Percentiles rank a stretch among this genome's conserved stretches.
phyloP scores from a whole-genome alignment of 352 stramenopile genomes.

The Pythium coloratum region DNA sequence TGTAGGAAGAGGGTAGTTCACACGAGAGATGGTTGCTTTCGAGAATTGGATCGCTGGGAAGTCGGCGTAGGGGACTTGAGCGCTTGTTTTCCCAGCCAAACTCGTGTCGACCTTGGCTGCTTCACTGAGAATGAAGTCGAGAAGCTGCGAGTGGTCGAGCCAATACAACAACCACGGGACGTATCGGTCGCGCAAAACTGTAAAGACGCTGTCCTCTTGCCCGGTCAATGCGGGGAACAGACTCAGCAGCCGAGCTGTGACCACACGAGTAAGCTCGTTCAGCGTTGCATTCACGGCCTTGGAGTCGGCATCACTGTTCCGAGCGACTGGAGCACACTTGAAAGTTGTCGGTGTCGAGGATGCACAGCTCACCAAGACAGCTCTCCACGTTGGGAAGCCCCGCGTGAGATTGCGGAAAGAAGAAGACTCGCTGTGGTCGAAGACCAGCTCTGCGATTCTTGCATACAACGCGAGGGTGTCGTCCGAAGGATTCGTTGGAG shows the following conservation, averaged over 20 bases:
- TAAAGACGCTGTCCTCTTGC: neutral
- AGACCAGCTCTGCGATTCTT: slow-evolving; percentile 12
- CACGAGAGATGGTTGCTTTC: slow-evolving; percentile 35
- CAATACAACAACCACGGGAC: slow-evolving; percentile 43
- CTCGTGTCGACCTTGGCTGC: slow-evolving; percentile 20
- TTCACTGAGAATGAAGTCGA: slow-evolving; percentile 36
- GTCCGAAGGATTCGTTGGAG: neutral
- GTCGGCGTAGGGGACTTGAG: slow-evolving; percentile 1
- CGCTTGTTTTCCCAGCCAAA: neutral
- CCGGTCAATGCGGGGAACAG: neutral
- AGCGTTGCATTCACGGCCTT: neutral
- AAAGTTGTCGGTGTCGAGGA: slow-evolving; percentile 7
- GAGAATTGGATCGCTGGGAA: slow-evolving; percentile 50
- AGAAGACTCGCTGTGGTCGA: slow-evolving; percentile 29
- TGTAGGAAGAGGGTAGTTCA: slow-evolving; percentile 29
- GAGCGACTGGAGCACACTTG: neutral
- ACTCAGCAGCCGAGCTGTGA: neutral
- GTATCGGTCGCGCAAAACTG: slow-evolving; percentile 33
- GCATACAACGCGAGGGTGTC: slow-evolving; percentile 2
- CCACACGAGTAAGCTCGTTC: neutral
- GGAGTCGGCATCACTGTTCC: neutral
- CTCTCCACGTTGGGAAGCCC: slow-evolving; percentile 44
- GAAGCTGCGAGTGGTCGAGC: slow-evolving; percentile 40
- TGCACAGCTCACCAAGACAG: slow-evolving; percentile 40
- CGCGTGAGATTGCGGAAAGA: slow-evolving; percentile 34